Conservation (phyloP, 2,329 filamentous ascomycete species). For the Paraphaeosphaeria minitans region DNA sequence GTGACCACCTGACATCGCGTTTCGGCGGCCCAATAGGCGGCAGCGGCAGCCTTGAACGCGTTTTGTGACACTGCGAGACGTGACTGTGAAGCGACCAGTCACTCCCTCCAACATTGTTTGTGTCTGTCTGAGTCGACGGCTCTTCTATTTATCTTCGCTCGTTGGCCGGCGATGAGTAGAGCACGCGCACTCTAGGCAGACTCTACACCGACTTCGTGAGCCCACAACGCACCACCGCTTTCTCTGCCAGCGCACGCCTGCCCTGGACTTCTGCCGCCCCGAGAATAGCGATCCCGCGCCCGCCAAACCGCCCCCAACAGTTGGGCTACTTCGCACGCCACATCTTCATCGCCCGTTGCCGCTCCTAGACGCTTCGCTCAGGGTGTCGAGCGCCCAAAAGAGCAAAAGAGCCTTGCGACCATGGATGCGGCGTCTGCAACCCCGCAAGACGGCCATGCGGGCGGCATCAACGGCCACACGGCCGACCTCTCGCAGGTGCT, state of each 20-base stretch:
- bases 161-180: conserved; percentile 8
- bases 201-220: conserved; percentile 16
- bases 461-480: conserved; percentile 14
- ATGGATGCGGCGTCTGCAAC: conserved; percentile 38
- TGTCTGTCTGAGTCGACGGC: not conserved
- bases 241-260: conserved; percentile 9
- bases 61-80: conserved; percentile 7
- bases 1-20: conserved; percentile 29
- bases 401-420: conserved; percentile 25
- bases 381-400: conserved; percentile 19
- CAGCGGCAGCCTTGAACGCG: conserved; percentile 12
- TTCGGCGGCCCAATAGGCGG: conserved; percentile 10
- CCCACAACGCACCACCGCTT: conserved; percentile 8
- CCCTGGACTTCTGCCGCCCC: conserved; percentile 5
- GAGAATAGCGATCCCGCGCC: conserved; percentile 1
- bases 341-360: conserved; percentile 12
- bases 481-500: conserved; percentile 69
- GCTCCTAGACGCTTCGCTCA: conserved; percentile 11
- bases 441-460: conserved; percentile 32
- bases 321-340: conserved; percentile 10
- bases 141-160: conserved; percentile 1
- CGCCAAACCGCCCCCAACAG: conserved; percentile 8
- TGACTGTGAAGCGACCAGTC: not conserved
- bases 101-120: not conserved
- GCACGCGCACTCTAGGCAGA: conserved; percentile 13